Conservation (phyloP, 2,329 filamentous ascomycete genomes). For the Fusarium virguliforme region DNA sequence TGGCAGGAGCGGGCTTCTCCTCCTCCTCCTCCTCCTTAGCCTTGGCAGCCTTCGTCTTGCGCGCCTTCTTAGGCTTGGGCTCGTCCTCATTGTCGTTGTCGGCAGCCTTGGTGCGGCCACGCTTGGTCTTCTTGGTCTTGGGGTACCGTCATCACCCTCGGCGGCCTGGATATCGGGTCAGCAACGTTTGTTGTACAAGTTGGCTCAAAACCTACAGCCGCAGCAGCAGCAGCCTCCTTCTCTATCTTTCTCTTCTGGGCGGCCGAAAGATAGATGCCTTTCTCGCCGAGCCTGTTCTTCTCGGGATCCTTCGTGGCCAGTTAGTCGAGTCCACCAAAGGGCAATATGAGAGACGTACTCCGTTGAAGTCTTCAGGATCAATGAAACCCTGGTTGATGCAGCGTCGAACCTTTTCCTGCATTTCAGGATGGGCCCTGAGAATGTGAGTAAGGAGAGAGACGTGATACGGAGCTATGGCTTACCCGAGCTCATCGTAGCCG, state of each 20-base stretch:
- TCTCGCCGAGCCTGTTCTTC: slow-evolving; percentile 78
- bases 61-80: slow-evolving; percentile 57
- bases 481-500: slow-evolving; percentile 82
- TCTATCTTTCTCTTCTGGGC: slow-evolving; percentile 58
- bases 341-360: slow-evolving; percentile 71
- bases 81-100: slow-evolving; percentile 56
- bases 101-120: slow-evolving; percentile 56
- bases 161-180: slow-evolving; percentile 48
- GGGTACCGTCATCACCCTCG: slow-evolving; percentile 51
- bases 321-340: slow-evolving; percentile 18
- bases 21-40: slow-evolving; percentile 43
- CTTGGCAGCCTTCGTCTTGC: slow-evolving; percentile 51
- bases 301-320: slow-evolving; percentile 74
- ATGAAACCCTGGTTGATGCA: slow-evolving; percentile 86
- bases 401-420: slow-evolving; percentile 80
- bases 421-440: slow-evolving; percentile 67
- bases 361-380: slow-evolving; percentile 88
- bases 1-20: slow-evolving; percentile 40
- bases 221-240: slow-evolving; percentile 52
- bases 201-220: slow-evolving; percentile 37
- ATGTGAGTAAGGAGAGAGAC: slow-evolving; percentile 27
- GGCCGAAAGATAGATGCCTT: slow-evolving; percentile 71
- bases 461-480: slow-evolving; percentile 47
- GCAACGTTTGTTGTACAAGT: slow-evolving; percentile 1
- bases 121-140: slow-evolving; percentile 56